A percentile compares a stretch with the other conserved stretches of the same genome.
phyloP scores from a whole-genome alignment of 768 basidiomycete species.

The Lentinula sp. region DNA sequence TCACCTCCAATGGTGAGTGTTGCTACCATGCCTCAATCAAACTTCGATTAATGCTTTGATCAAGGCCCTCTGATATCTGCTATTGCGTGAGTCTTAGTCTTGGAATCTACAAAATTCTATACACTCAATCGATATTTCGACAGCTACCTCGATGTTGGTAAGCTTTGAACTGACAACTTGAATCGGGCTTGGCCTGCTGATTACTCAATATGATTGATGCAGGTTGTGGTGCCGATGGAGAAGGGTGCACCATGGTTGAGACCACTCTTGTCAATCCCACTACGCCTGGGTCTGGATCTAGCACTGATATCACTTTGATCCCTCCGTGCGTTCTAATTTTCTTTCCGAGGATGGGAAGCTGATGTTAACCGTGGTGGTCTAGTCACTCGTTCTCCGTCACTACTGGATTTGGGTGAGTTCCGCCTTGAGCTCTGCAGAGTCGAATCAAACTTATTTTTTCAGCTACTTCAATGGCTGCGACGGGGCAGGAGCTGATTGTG shows the following conservation, averaged over 20 bases:
- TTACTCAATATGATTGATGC: neutral
- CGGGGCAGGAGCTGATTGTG: constrained; percentile 21
- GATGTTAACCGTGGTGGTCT: neutral
- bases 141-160: constrained; percentile 3
- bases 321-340: constrained; percentile 19
- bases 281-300: constrained; percentile 25
- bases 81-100: constrained; percentile 21
- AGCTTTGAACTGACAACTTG: neutral
- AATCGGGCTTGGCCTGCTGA: too few relatives aligned
- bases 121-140: too few relatives aligned
- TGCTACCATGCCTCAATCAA: too few relatives aligned
- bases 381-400: constrained; percentile 29
- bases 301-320: constrained; percentile 28
- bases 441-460: neutral
- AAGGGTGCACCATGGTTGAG: constrained; percentile 29
- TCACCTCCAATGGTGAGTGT: constrained; percentile 14
- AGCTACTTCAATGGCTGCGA: constrained; percentile 24
- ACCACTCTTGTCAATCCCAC: constrained; percentile 26
- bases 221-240: constrained; percentile 31
- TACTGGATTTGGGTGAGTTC: constrained; percentile 24
- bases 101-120: neutral
- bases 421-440: neutral
- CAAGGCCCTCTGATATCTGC: constrained; percentile 19
- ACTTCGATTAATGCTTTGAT: neutral
- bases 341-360: neutral